Base-by-base conservation (phyloP, 2,329 filamentous ascomycete genomes). In the Apiospora pterosperma region DNA sequence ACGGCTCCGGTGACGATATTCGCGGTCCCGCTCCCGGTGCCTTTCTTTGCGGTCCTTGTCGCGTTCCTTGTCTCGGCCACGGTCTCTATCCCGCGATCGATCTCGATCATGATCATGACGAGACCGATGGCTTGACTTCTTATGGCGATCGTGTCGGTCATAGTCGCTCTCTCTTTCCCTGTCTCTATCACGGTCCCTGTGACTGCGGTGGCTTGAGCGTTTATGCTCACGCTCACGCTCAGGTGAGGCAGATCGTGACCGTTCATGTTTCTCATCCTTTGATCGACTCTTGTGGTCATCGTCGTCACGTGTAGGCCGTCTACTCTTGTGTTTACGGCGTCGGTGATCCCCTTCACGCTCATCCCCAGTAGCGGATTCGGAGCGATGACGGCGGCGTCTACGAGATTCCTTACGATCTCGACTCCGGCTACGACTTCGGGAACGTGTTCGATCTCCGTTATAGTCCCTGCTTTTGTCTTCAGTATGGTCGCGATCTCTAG, bases 201-300 rank as follows among this genome's bases (percentile, higher is more conserved):
- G 48, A 11, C 48, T 55, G 28, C 48, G 48, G 10, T 55, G 48
- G 25, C 48, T n/a, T n/a, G 25, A 55, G 28, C 48, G 48, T 34
- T 55, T 55, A n/a, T 55, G 60, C 39, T 87, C 85, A 1, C 60
- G 60, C 60, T 62, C 60, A 34, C 60, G 60, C 60, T 87, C 85
- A 1, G 85, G 85, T 2, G 91, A 92, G 5, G 83, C 82, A 5
- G 90, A 92, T 64, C 90, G 84, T 0, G 89, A 88, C 61, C 85
- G 84, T 59, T 88, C 78, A 69, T 82, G 72, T 68, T 81, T 80
- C 59, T 81, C 78, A 68, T 76, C 76, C 66, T 78, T 76, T 52
- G 77, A 69, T 41, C 76, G 75, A 44, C 74, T 71, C 67, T 73
- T 77, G 61, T 74, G 71, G 55, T 84, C 80, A 61, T 82, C 80